Evolutionary conservation across 441 rosid species (phyloP), one percentile per base, ranked within the genome.

Genomic region (Euphorbia schlechtendalii): DNA sequence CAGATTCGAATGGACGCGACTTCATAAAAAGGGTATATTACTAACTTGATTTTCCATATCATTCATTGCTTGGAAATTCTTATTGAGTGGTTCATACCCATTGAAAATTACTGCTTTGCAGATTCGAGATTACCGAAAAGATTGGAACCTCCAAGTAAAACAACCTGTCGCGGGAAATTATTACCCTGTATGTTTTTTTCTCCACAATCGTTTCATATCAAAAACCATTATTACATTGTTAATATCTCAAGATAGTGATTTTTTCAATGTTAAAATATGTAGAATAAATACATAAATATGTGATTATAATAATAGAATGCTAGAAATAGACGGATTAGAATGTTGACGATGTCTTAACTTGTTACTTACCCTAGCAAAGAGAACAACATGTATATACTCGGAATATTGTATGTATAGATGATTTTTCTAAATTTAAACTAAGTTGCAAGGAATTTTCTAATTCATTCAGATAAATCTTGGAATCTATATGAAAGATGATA

Each of bases 151-250:
- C 67, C 82, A 93, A 82, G 99, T 93, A 73, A 77, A 82, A 80
- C 88, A 93, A 80, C 99, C 96, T 22, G 78, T 86, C 41, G 93
- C 97, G 69, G 99, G 97, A 86, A 93, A 93, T 72, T 93, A 93
- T 77, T 93, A 93, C 69, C 99, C 97, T 20, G 99, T 90, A 86
- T 71, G 84, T 72, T 76, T n/a, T 20, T 72, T 76, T 5, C 8
- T 52, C 0, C 12, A 2, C 21, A 12, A n/a, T 11, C 20, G 14
- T 67, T 67, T 27, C 32, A 13, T 20, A n/a, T 18, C 13, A 14
- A 45, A 1, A 45, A 45, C 17, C 49, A 9, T 45, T 12, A 45
- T 45, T 45, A 45, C 49, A 8, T 11, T 45, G 49, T 45, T 45
- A 45, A 45, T 45, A 45, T 45, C 49, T 45, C 5, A 1, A 14